Evolutionary conservation across 78 protist genomes (phyloP), one percentile per base, ranked within the genome.

Genomic region (Anaeramoeba flamelloides): DNA sequence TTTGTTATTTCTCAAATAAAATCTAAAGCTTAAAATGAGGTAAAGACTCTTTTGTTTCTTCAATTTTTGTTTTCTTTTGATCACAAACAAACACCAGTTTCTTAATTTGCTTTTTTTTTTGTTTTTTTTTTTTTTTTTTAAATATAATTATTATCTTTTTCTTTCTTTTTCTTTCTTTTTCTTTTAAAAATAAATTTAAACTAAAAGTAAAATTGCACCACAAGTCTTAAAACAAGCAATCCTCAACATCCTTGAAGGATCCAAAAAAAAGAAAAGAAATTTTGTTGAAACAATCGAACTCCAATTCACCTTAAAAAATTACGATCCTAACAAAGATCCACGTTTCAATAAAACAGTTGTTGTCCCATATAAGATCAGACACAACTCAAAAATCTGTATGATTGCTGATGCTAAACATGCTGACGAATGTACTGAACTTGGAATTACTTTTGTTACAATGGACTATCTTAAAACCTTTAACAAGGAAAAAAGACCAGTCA

Each of bases 311-410:
- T 93, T 98, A 41, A 97, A 96, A 95, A 93, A 95, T 92, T 95
- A 93, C 94, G 99, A 97, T 82, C 92, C 98, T 87, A 85, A 87
- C 83, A 93, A 90, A 89, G 99, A 96, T 94, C 96, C 94, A 92
- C 99, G 99, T 89, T 97, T 98, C 97, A 79, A 87, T 65, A 99
- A 99, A 78, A 78, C 93, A 76, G 4, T 88, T 39, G 41, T 37
- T 75, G 83, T 87, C 33, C 92, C 88, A 26, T 76, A 69, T 85
- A 37, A 75, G 77, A 74, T 86, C 30, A 82, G 87, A 79, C 89
- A 86, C 39, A 82, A 76, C 77, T 74, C 87, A 81, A 77, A 33
- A 31, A 88, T 96, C 74, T 96, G 99, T 89, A 80, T 95, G 33
- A 81, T 97, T 34, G 98, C 92, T 78, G 97, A 97, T 86, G 94